phyloP scores from a whole-genome alignment of 345 rosid genomes.

The Aquilaria malaccensis region DNA sequence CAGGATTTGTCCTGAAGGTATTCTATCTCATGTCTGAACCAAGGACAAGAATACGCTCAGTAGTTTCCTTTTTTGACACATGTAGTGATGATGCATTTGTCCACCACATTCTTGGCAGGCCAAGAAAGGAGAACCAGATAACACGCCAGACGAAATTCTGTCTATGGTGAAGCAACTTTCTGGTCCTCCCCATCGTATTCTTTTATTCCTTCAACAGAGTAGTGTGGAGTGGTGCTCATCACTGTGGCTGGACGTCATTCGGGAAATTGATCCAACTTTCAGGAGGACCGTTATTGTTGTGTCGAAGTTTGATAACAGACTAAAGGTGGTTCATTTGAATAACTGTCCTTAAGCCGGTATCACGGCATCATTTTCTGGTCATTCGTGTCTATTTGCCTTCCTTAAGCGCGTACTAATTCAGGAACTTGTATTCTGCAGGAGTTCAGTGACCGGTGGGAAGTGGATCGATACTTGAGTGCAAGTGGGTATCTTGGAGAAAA shows the following conservation, averaged over 20 bases:
- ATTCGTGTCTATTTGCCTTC: too few relatives aligned
- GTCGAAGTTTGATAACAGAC: constrained; percentile 95
- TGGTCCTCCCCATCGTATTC: constrained; percentile 90
- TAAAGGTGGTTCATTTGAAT: constrained; percentile 45
- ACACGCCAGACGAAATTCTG: constrained; percentile 82
- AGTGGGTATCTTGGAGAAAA: constrained; percentile 95
- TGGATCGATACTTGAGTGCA: constrained; percentile 85
- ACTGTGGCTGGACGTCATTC: constrained; percentile 84
- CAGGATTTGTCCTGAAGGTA: constrained; percentile 97
- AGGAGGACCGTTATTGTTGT: constrained; percentile 82
- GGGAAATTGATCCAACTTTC: constrained; percentile 86
- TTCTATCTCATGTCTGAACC: not conserved
- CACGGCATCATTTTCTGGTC: not conserved
- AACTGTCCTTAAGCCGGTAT: too few relatives aligned
- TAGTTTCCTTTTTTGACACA: not conserved
- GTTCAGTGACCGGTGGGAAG: constrained; percentile 78
- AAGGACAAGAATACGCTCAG: not conserved
- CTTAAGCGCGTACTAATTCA: too few relatives aligned
- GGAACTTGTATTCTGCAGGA: constrained; percentile 38
- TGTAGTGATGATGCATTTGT: not conserved
- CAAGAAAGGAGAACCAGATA: constrained; percentile 96
- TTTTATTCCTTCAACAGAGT: constrained; percentile 92
- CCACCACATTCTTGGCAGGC: constrained; percentile 39
- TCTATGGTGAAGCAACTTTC: constrained; percentile 92
- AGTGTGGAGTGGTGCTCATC: constrained; percentile 99